A percentile compares a stretch with the other conserved stretches of the same genome.
Conservation (phyloP, 1,284 basidiomycete genomes). For the Marasmius sp. region DNA sequence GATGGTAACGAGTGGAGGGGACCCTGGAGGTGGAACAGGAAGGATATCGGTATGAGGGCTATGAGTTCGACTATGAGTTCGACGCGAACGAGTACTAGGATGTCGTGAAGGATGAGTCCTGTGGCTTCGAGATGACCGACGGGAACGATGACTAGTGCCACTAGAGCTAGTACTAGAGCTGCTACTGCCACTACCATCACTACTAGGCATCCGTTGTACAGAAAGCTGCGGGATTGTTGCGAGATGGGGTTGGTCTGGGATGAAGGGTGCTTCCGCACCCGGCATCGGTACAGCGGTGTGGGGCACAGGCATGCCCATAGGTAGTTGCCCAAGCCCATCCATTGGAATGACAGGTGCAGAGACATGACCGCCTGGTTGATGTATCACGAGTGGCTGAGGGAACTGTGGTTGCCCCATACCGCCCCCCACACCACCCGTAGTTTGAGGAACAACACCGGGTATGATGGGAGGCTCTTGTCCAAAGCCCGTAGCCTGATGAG, state of each 20-base stretch:
- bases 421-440: background rate
- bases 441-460: conserved; percentile 4
- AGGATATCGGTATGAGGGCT: background rate
- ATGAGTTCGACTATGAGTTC: background rate
- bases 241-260: conserved; percentile 4
- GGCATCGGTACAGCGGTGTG: background rate
- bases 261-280: background rate
- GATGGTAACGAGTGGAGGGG: conserved; percentile 1
- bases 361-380: conserved; percentile 7
- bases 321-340: conserved; percentile 14
- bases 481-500: background rate
- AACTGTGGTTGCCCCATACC: background rate
- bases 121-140: background rate
- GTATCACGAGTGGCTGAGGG: conserved; percentile 4
- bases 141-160: background rate
- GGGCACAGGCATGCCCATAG: conserved; percentile 14
- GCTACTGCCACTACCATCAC: conserved; percentile 12
- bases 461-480: conserved; percentile 5
- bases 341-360: conserved; percentile 18
- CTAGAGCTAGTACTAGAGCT: conserved; percentile 1
- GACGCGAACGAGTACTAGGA: conserved; percentile 3
- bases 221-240: background rate
- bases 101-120: background rate
- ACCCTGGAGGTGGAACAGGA: background rate
- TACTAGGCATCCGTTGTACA: conserved; percentile 11